These are phyloP conservation scores for Nasturtium officinale DNA, from an alignment of 345 rosid species.

Conservation along the genomic window DNA sequence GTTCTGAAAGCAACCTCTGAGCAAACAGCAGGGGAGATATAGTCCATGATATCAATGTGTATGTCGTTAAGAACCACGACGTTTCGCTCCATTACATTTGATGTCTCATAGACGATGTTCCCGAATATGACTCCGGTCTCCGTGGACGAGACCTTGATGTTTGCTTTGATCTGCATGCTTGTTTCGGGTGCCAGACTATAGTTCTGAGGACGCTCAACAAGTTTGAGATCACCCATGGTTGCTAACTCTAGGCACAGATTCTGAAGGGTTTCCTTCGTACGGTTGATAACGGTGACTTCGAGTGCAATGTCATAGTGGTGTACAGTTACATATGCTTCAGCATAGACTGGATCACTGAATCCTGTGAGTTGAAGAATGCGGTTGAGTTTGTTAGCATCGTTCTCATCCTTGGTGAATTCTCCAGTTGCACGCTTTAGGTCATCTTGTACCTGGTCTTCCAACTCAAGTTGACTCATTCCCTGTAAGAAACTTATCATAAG, in stretches of 20 bases:
- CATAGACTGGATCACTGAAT: slow-evolving; percentile 98
- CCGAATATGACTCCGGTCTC: slow-evolving; percentile 99
- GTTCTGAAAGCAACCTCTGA: slow-evolving; percentile 88
- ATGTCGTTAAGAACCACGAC: slow-evolving; percentile 96
- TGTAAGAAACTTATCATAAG: slow-evolving; percentile 39
- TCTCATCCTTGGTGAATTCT: slow-evolving; percentile 89
- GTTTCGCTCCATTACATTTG: slow-evolving; percentile 86
- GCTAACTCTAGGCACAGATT: slow-evolving; percentile 96
- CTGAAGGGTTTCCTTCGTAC: slow-evolving; percentile 98
- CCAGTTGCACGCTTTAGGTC: slow-evolving; percentile 99
- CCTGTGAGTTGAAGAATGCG: slow-evolving; percentile 99
- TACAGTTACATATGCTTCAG: slow-evolving; percentile 97
- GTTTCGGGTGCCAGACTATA: slow-evolving; percentile 93
- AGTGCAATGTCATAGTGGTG: slow-evolving; percentile 97
- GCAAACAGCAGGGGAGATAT: slow-evolving; percentile 92
- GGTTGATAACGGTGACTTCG: slow-evolving; percentile 90
- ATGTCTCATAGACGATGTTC: slow-evolving; percentile 91
- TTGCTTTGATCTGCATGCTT: slow-evolving; percentile 97
- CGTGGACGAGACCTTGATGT: slow-evolving; percentile 97
- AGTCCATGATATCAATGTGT: slow-evolving; percentile 99
- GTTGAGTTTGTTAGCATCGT: slow-evolving; percentile 93
- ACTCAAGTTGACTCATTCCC: slow-evolving; percentile 99
- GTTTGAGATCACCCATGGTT: slow-evolving; percentile 99
- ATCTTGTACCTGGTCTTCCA: slow-evolving; percentile 98
- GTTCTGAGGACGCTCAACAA: slow-evolving; percentile 97